phyloP scores from a whole-genome alignment of 768 basidiomycete genomes.

The Coprinopsis marcescibilis region DNA sequence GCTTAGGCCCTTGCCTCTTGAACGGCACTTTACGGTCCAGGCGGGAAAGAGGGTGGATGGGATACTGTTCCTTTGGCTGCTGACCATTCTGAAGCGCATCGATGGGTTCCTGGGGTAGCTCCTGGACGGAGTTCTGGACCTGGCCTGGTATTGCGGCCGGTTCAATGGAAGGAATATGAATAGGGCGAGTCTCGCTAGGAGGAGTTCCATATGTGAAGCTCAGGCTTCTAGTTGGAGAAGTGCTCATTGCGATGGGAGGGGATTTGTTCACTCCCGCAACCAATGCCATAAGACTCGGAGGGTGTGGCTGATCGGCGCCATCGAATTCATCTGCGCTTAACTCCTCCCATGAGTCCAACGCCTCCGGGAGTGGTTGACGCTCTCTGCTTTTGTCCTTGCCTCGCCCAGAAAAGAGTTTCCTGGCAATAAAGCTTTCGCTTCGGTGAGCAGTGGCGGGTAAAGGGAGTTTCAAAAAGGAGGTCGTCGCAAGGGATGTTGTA shows the following conservation, averaged over 20 bases:
- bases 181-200: slow-evolving; percentile 4
- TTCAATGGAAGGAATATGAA: too few species aligned
- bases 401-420: slow-evolving; percentile 33
- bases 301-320: slow-evolving; percentile 15
- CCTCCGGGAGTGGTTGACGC: slow-evolving; percentile 4
- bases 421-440: slow-evolving; percentile 26
- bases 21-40: slow-evolving; percentile 6
- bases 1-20: background rate
- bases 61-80: slow-evolving; percentile 7
- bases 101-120: too few species aligned
- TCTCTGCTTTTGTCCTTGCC: slow-evolving; percentile 28
- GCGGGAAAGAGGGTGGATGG: slow-evolving; percentile 8
- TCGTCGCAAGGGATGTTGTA: slow-evolving; percentile 39
- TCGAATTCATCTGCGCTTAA: slow-evolving; percentile 20
- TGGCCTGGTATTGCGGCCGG: too few species aligned
- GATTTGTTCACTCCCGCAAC: slow-evolving; percentile 18
- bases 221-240: slow-evolving; percentile 24
- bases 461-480: slow-evolving; percentile 30
- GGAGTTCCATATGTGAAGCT: slow-evolving; percentile 24
- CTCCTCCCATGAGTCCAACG: slow-evolving; percentile 40
- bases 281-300: slow-evolving; percentile 22
- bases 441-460: slow-evolving; percentile 22
- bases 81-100: too few species aligned
- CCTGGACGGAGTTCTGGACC: too few species aligned
- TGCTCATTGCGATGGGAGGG: slow-evolving; percentile 9